These are phyloP conservation scores for Casuarina glauca DNA, from an alignment of 306 rosid species.

Conservation along the genomic window DNA sequence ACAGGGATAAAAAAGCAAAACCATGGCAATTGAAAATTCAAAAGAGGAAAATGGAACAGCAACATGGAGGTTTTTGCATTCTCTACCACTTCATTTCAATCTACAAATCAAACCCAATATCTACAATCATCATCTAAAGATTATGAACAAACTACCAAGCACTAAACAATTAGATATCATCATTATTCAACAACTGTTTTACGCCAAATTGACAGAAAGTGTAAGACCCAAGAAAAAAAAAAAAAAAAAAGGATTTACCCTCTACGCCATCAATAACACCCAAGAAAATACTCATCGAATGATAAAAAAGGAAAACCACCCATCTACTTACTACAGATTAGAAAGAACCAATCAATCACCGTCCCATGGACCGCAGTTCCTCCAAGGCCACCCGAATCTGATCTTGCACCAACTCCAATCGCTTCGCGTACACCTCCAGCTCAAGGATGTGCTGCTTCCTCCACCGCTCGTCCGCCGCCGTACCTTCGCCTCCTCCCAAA, in stretches of 20 bases:
- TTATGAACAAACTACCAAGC: conserved; percentile 15
- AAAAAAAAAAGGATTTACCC: conserved; percentile 13
- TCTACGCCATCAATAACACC: conserved; percentile 35
- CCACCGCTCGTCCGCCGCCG: conserved; percentile 58
- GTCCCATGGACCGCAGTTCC: conserved; percentile 48
- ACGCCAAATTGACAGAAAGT: conserved; percentile 15
- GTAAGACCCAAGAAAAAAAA: not conserved
- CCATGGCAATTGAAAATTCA: not conserved
- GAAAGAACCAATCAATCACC: conserved; percentile 20
- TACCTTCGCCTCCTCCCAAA: conserved; percentile 29
- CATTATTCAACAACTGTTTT: conserved; percentile 35
- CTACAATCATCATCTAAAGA: conserved; percentile 4
- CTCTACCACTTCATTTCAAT: conserved; percentile 20
- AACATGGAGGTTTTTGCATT: conserved; percentile 1
- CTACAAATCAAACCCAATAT: conserved; percentile 25
- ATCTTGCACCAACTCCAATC: conserved; percentile 71
- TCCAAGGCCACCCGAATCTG: conserved; percentile 54
- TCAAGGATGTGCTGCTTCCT: conserved; percentile 71
- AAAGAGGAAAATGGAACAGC: not conserved
- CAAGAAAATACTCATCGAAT: conserved; percentile 22
- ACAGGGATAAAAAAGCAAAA: too few species aligned
- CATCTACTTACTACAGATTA: conserved; percentile 14
- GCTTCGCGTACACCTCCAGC: conserved; percentile 66
- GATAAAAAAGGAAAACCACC: conserved; percentile 12
- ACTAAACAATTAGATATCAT: conserved; percentile 24